Evolutionary conservation across 352 stramenopile genomes (phyloP), one percentile per base, ranked within the genome.

Genomic region (Halophytophthora polymorphica): DNA sequence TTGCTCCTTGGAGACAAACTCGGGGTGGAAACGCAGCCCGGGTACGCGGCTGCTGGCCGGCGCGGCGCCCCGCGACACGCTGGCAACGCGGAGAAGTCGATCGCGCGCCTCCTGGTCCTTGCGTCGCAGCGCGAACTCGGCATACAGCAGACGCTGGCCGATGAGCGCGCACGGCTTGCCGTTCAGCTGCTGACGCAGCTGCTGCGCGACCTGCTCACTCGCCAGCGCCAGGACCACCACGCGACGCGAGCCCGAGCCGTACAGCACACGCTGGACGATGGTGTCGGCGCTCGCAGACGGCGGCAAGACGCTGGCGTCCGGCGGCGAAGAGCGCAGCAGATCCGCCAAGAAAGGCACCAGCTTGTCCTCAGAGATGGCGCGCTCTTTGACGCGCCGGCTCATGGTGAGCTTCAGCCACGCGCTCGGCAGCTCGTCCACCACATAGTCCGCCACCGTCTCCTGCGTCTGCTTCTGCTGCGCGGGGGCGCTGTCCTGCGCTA

Each of bases 71-170:
- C 74, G 77, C 35, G 79, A 77, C 41, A 88, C 64, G 49, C 73
- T 74, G 28, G 71, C 50, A n/a, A 90, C 81, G 31, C 75, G 61
- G 14, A 69, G 40, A 31, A 93, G 73, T 17, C 58, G 58, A 31
- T 89, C 78, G 41, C 78, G 81, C 11, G 58, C 68, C 35, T 93
- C 78, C 47, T 86, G 85, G 17, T 83, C 61, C 42, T 87, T 86
- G 42, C 83, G 73, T 2, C 58, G 72, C 25, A 90, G 63, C 23
- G 62, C 77, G 46, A 86, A 90, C 43, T 90, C 79, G n/a, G 73
- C 74, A 64, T 92, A 90, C 58, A 94, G 73, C 17, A 67, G 61
- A 40, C 79, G 77, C 38, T 71, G 49, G 15, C 67, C 54, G 40
- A 92, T 56, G 10, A 90, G 52, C 28, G 60, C 67, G 37, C 78